phyloP scores from a whole-genome alignment of 768 basidiomycete genomes.

The Tylopilus plumbeoviolaceoides region DNA sequence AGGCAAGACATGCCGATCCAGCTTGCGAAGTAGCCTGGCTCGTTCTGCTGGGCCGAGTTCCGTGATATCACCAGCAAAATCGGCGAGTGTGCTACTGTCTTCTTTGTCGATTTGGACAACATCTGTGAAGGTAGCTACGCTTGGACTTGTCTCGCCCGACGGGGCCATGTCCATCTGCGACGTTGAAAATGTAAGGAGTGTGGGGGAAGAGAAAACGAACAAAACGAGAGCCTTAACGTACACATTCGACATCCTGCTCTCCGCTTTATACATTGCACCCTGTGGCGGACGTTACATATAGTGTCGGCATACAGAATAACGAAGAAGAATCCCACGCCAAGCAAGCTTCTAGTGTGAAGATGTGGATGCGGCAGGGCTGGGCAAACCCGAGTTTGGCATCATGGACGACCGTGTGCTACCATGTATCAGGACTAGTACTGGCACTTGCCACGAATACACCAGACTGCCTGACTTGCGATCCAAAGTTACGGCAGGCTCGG shows the following conservation, averaged over 20 bases:
- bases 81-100: slow-evolving; percentile 3
- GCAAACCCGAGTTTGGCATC: too few relatives aligned
- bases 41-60: slow-evolving; percentile 19
- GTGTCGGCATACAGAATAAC: background rate
- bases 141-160: background rate
- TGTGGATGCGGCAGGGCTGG: too few relatives aligned
- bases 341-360: background rate
- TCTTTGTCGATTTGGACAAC: slow-evolving; percentile 2
- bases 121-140: slow-evolving; percentile 2
- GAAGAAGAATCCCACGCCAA: background rate
- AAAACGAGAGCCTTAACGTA: background rate
- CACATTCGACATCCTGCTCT: background rate
- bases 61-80: background rate
- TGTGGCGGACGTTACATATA: background rate
- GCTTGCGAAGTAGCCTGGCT: slow-evolving; percentile 34
- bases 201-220: background rate
- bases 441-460: too few relatives aligned
- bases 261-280: background rate
- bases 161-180: slow-evolving; percentile 10
- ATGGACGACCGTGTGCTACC: too few relatives aligned
- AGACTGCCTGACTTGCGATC: too few relatives aligned
- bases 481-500: too few relatives aligned
- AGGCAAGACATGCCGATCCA: slow-evolving; percentile 43
- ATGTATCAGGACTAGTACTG: too few relatives aligned
- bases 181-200: slow-evolving; percentile 4